Evolutionary conservation across 2,329 filamentous ascomycete genomes (phyloP), one percentile per base, ranked within the genome.

Genomic region (Escovopsis weberi): DNA sequence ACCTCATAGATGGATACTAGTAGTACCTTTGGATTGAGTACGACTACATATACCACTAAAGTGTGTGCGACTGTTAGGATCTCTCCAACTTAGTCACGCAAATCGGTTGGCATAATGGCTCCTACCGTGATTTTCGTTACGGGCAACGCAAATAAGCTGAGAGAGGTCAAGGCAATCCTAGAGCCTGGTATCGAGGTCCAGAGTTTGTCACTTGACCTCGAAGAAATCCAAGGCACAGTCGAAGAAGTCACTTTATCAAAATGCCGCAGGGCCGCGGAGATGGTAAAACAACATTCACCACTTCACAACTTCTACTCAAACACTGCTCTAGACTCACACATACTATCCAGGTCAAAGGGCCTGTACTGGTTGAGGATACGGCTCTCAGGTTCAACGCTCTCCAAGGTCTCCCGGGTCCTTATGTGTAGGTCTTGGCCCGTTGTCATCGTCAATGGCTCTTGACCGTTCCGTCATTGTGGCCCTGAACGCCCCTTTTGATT

Each of bases 331-430:
- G 28, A 32, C 28, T 32, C 7, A 32, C 28, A 11, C 11, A 11
- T 32, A 11, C 28, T 11, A 44, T 41, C 4, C 33, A 93, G 86
- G 64, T 91, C 39, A 69, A 82, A 54, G 87, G 87, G 1, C 88
- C 93, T 4, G 91, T 95, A 8, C 70, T 98, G 34, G 89, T 94
- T 10, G 91, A 98, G 64, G 91, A 98, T 62, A 98, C 91, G 12
- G 87, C 87, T 51, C 71, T 98, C 39, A 93, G 87, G 67, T 98
- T 95, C 59, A 81, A 84, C 57, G 88, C 89, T 18, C 74, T 95
- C 47, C 78, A 84, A 45, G 88, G 87, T n/a, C 72, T 98, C 28
- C 91, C 91, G 2, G 91, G 91, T 2, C 86, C 89, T 35, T 98
- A 98, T 61, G 94, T 98, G 89, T 94, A 70, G 52, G 76, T 65